phyloP scores from a whole-genome alignment of 1,139 yeast genomes.

The Geotrichum fermentans region DNA sequence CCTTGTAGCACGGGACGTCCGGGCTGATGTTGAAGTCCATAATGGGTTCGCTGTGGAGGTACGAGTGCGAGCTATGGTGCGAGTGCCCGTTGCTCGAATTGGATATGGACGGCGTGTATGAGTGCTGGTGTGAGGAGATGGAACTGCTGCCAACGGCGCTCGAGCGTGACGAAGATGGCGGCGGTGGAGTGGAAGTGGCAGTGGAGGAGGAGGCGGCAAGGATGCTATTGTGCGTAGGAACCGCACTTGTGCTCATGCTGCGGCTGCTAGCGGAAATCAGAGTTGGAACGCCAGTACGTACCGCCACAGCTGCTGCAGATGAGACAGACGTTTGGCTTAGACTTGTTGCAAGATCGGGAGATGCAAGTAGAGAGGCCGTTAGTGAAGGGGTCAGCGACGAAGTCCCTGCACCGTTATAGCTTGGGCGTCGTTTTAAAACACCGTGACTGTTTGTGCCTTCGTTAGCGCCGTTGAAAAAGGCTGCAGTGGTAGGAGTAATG shows the following conservation, averaged over 20 bases:
- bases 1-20: constrained; percentile 87
- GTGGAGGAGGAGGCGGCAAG: background rate
- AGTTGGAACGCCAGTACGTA: background rate
- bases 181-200: background rate
- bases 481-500: background rate
- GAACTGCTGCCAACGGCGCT: background rate
- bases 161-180: background rate
- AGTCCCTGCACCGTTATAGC: background rate
- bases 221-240: background rate
- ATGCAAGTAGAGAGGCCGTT: background rate
- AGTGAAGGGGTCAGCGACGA: background rate
- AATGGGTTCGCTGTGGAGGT: constrained; percentile 6
- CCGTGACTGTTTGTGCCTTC: background rate
- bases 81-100: background rate
- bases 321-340: background rate
- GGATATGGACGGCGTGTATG: background rate
- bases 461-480: background rate
- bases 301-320: background rate
- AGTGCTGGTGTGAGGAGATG: background rate
- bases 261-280: background rate
- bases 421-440: background rate
- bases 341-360: no score
- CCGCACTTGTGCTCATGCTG: background rate
- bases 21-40: constrained; percentile 18
- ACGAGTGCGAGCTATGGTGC: background rate